phyloP scores from a whole-genome alignment of 1,284 basidiomycete species.

The Cutaneotrichosporon sp. region DNA sequence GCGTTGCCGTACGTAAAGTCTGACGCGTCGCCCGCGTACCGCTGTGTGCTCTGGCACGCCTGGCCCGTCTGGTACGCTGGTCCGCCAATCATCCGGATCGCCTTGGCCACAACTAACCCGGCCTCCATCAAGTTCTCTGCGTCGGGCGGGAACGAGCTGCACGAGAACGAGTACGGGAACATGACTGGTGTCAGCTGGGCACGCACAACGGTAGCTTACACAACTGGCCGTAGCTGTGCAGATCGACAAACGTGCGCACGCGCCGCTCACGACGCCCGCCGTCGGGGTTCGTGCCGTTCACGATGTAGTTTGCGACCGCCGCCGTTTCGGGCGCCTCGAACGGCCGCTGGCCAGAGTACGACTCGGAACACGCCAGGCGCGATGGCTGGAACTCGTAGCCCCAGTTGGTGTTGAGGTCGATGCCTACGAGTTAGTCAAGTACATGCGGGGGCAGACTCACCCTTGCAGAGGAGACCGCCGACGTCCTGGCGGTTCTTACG shows the following conservation, averaged over 20 bases:
- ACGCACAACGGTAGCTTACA: conserved; percentile 51
- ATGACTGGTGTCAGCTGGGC: conserved; percentile 44
- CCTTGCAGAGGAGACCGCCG: conserved; percentile 45
- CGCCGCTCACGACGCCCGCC: conserved; percentile 4
- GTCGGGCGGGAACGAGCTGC: conserved; percentile 62
- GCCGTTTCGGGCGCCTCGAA: conserved; percentile 72
- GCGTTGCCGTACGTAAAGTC: conserved; percentile 67
- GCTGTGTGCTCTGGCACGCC: conserved; percentile 63
- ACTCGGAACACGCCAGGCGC: conserved; percentile 56
- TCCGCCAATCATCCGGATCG: conserved; percentile 57
- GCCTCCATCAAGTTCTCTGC: conserved; percentile 78
- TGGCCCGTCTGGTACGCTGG: conserved; percentile 57
- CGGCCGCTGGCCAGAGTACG: conserved; percentile 64
- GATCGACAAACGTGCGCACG: conserved; percentile 60
- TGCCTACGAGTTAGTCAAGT: conserved; percentile 51
- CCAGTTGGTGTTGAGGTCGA: conserved; percentile 80
- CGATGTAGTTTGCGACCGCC: conserved; percentile 66
- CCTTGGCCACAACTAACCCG: conserved; percentile 63
- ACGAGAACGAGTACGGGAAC: conserved; percentile 70
- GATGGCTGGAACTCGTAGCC: conserved; percentile 45
- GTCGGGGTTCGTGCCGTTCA: conserved; percentile 38
- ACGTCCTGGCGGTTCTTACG: conserved; percentile 69
- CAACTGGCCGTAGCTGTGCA: conserved; percentile 79
- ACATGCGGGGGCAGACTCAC: conserved; percentile 18
- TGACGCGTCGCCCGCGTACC: conserved; percentile 65